Base-by-base conservation (phyloP, 2,329 filamentous ascomycete genomes). In the Verticillium isaacii region DNA sequence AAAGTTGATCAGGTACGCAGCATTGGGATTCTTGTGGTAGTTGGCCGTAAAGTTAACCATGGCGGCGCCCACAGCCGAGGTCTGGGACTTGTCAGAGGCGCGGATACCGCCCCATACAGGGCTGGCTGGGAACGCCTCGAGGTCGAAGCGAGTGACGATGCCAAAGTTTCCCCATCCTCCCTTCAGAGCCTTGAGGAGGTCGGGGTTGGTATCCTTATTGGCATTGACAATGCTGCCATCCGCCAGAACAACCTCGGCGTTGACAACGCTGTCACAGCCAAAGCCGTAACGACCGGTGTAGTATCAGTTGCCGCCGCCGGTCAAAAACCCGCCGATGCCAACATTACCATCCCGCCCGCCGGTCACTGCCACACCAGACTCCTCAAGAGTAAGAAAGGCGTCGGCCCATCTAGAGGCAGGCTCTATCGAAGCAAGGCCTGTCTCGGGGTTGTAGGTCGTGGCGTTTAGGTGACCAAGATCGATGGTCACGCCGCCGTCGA, bases 291-390 rank as follows among this genome's bases (percentile, higher is more conserved):
- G 70, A 0, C 75, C 74, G 2, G 77, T 74, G 66, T 82, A 80
- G 70, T 75, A 83, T 1, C 79, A 80, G 25, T 83, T 76, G 11
- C 82, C 82, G 32, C 82, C 79, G 7, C 79, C 79, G 0, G 82
- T 74, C 4, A 77, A 66, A 32, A 81, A 71, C 1, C 80, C 81
- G 5, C 75, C 72, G 1, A 82, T 78, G 15, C 79, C 79, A 11
- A 81, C 75, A 5, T 69, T 69, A 0, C 75, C 70, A 14, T 74
- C 72, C 17, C 82, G 74, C 1, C 80, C 80, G 0, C 80, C 81
- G 0, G 76, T 72, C 2, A 80, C 78, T 1, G 74, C 71, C 15
- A 80, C 67, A 1, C 73, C 73, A 32, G 76, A 65, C 5, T 70
- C 67, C 17, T 81, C 79, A 0, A 83, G 72, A 2, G 60, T 63